Evolutionary conservation across 768 basidiomycete genomes (phyloP).

Genomic region (Pisolithus sp.): DNA sequence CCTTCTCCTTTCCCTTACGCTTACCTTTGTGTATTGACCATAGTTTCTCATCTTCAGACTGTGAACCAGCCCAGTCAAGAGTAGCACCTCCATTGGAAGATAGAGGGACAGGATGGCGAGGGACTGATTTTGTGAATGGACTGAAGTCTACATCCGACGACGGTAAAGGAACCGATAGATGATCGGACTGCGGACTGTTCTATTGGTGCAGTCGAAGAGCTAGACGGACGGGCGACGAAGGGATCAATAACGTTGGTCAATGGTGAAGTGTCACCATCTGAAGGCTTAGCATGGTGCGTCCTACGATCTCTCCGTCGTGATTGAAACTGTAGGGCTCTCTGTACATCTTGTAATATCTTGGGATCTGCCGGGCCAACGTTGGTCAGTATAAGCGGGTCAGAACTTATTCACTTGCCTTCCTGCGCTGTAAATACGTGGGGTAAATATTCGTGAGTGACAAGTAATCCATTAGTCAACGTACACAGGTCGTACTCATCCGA

Average conservation of each 20-base stretch:
- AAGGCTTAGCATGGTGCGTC: conserved; percentile 18
- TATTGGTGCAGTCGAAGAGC: conserved; percentile 17
- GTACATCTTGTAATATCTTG: conserved; percentile 74
- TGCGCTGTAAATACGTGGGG: conserved; percentile 44
- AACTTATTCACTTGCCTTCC: conserved; percentile 49
- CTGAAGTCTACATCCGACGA: conserved; percentile 61
- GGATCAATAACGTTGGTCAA: conserved; percentile 22
- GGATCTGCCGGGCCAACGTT: conserved; percentile 46
- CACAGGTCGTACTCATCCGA: conserved; percentile 77
- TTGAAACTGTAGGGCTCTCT: conserved; percentile 67
- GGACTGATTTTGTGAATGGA: conserved; percentile 47
- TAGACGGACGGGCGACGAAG: conserved; percentile 26
- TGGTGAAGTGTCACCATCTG: conserved; percentile 16
- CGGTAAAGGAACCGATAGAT: conserved; percentile 13
- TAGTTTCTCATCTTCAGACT: conserved; percentile 49
- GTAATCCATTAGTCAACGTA: conserved; percentile 32
- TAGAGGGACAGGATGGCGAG: conserved; percentile 58
- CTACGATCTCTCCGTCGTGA: conserved; percentile 65
- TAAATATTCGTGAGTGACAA: conserved; percentile 3
- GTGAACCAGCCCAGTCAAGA: conserved; percentile 65
- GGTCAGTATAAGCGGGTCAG: conserved; percentile 6
- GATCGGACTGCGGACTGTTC: conserved; percentile 16
- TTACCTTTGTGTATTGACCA: conserved; percentile 53
- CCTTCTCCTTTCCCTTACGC: conserved; percentile 50
- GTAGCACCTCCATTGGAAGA: conserved; percentile 66